phyloP scores from a whole-genome alignment of 2,329 filamentous ascomycete genomes.

The Cladophialophora bantiana region DNA sequence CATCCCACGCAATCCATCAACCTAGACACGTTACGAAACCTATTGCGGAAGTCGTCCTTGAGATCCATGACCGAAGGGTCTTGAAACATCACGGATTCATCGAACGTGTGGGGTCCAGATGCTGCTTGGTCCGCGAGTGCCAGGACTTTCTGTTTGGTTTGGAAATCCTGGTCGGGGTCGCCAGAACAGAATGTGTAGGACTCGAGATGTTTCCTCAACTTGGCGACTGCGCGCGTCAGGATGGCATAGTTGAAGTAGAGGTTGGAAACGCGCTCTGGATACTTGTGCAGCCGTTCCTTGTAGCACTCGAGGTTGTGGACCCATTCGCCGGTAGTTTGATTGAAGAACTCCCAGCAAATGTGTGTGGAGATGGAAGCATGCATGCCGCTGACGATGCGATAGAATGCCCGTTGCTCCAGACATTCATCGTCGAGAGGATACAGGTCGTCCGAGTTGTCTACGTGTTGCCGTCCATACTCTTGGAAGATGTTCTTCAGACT shows the following conservation, averaged over 20 bases:
- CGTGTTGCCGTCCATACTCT: slow-evolving; percentile 59
- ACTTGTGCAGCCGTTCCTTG: slow-evolving; percentile 78
- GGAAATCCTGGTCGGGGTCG: slow-evolving; percentile 76
- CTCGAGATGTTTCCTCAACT: slow-evolving; percentile 81
- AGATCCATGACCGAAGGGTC: slow-evolving; percentile 69
- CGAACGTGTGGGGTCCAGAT: slow-evolving; percentile 77
- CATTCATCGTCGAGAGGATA: slow-evolving; percentile 89
- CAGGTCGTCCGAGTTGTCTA: slow-evolving; percentile 55
- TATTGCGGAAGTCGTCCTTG: slow-evolving; percentile 96
- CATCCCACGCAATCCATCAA: slow-evolving; percentile 99
- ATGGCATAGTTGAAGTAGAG: slow-evolving; percentile 99
- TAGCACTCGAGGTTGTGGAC: slow-evolving; percentile 90
- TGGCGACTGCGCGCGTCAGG: slow-evolving; percentile 88
- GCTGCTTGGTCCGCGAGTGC: slow-evolving; percentile 74
- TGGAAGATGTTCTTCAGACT: slow-evolving; percentile 68
- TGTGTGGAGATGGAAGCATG: slow-evolving; percentile 97
- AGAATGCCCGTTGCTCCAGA: slow-evolving; percentile 98
- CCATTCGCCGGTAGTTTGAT: slow-evolving; percentile 94
- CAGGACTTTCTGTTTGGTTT: slow-evolving; percentile 83
- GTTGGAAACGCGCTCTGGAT: slow-evolving; percentile 92
- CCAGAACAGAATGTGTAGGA: slow-evolving; percentile 92
- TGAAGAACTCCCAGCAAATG: slow-evolving; percentile 93
- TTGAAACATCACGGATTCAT: slow-evolving; percentile 95
- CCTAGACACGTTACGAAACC: slow-evolving; percentile 94
- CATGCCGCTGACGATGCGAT: slow-evolving; percentile 94